phyloP scores from a whole-genome alignment of 2,329 filamentous ascomycete species.

The Apiospora malaysiana region DNA sequence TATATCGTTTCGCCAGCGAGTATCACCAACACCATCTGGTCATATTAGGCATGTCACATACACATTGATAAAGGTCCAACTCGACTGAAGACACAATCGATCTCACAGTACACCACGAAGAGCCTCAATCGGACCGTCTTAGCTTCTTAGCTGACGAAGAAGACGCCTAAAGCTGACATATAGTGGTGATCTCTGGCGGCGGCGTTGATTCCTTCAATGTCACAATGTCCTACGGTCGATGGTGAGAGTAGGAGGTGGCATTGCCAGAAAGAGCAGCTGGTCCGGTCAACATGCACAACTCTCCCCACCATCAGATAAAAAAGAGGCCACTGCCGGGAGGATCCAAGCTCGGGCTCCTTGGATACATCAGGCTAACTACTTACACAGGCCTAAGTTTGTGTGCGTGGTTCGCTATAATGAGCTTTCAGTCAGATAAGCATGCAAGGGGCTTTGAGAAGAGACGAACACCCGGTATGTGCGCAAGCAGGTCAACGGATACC shows the following conservation, averaged over 20 bases:
- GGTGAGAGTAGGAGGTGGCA: neutral
- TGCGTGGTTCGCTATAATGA: neutral
- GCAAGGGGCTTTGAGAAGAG: neutral
- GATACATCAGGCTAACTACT: neutral
- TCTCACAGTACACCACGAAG: neutral
- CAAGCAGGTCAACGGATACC: neutral
- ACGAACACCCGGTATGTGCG: neutral
- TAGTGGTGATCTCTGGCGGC: neutral
- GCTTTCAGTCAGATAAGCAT: neutral
- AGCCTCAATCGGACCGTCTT: neutral
- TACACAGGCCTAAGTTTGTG: neutral
- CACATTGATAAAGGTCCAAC: no score
- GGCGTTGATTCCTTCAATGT: neutral
- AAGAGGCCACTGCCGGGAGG: neutral
- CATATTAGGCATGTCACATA: neutral
- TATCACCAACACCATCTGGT: neutral
- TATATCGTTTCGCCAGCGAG: neutral
- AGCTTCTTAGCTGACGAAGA: neutral
- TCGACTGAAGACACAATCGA: neutral
- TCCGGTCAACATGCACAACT: neutral
- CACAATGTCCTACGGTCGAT: neutral
- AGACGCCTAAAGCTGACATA: constrained; percentile 14
- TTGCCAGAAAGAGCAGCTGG: neutral
- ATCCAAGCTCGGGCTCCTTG: neutral
- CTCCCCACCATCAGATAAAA: constrained; percentile 3